phyloP scores from a whole-genome alignment of 1,284 basidiomycete genomes.

The Polyporus tsugae region DNA sequence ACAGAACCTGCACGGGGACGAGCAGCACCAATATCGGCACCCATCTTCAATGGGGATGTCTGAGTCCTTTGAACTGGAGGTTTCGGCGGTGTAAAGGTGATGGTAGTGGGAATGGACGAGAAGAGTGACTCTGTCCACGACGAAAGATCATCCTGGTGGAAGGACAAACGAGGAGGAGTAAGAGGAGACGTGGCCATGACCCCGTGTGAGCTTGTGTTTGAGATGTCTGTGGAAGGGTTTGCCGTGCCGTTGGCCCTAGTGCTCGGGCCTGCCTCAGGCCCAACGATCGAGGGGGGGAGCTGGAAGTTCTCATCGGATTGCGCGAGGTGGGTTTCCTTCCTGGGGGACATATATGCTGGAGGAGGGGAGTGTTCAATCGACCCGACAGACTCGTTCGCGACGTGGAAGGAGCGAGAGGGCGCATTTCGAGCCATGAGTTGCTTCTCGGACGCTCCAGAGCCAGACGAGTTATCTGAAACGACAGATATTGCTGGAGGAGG shows the following conservation, averaged over 20 bases:
- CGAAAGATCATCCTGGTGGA: slow-evolving; percentile 42
- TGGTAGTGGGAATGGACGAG: slow-evolving; percentile 38
- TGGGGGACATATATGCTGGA: slow-evolving; percentile 41
- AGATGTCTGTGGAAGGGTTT: slow-evolving; percentile 22
- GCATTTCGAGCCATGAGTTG: slow-evolving; percentile 38
- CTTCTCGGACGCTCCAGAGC: slow-evolving; percentile 34
- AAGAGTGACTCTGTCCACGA: slow-evolving; percentile 43
- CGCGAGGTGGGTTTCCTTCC: slow-evolving; percentile 30
- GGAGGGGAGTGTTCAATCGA: slow-evolving; percentile 40
- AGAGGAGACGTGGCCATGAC: slow-evolving; percentile 25
- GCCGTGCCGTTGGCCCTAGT: slow-evolving; percentile 12
- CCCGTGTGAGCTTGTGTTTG: slow-evolving; percentile 20
- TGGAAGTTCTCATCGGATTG: slow-evolving; percentile 33
- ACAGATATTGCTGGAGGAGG: slow-evolving; percentile 25
- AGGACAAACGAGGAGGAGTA: slow-evolving; percentile 39
- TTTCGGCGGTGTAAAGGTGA: slow-evolving; percentile 26
- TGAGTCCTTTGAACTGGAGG: slow-evolving; percentile 18
- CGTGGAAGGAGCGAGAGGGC: slow-evolving; percentile 38
- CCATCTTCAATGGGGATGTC: slow-evolving; percentile 6
- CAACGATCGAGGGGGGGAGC: slow-evolving; percentile 30
- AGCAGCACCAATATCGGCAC: slow-evolving; percentile 3
- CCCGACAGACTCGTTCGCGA: slow-evolving; percentile 41
- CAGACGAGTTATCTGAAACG: slow-evolving; percentile 28
- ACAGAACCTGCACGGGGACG: slow-evolving; percentile 25
- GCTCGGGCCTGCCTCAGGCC: slow-evolving; percentile 13